Evolutionary conservation across 148 eudicot species (phyloP).

Genomic region (Tetragonia tetragonoides): DNA sequence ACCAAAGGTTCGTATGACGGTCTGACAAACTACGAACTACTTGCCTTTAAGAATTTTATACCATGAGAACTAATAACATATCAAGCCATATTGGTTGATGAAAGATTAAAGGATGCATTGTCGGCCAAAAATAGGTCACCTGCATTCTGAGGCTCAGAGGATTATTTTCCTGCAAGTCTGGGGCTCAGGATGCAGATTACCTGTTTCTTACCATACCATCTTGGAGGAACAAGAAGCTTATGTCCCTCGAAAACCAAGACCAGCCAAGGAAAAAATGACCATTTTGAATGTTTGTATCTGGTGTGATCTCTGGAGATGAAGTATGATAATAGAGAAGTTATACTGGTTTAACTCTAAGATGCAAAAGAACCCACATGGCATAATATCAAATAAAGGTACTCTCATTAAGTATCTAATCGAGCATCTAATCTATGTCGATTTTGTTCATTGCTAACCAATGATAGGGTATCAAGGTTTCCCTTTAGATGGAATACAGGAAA

Average conservation of each 20-base stretch:
- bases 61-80: too few relatives aligned
- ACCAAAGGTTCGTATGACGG: too few relatives aligned
- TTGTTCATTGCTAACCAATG: conserved; percentile 35
- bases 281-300: background rate
- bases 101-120: background rate
- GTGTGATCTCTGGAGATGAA: background rate
- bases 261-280: background rate
- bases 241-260: background rate
- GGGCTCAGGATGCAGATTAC: conserved; percentile 18
- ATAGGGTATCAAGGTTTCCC: conserved; percentile 7
- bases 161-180: background rate
- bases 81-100: too few relatives aligned
- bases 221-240: too few relatives aligned
- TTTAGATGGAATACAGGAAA: background rate
- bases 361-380: background rate
- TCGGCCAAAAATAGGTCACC: background rate
- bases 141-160: conserved; percentile 1
- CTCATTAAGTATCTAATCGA: background rate
- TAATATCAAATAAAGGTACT: conserved; percentile 1
- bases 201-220: conserved; percentile 5
- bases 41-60: too few relatives aligned
- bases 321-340: background rate
- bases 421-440: conserved; percentile 17
- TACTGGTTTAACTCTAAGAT: background rate
- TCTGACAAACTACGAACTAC: too few relatives aligned